phyloP scores from a whole-genome alignment of 129 eudicot genomes.

The Sambucus nigra region DNA sequence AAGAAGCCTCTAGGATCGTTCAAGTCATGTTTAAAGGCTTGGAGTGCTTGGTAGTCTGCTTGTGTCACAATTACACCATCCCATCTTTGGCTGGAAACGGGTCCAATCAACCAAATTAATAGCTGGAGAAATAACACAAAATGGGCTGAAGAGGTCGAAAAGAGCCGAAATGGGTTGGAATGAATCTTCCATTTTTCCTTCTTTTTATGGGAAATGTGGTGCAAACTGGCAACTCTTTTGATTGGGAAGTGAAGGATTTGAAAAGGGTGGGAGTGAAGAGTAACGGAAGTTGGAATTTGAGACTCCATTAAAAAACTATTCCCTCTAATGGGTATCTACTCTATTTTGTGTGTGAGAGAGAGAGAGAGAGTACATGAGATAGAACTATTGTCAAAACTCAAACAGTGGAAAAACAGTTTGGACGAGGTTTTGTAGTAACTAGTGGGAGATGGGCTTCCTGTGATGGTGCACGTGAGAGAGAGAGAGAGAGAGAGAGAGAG shows the following conservation, averaged over 20 bases:
- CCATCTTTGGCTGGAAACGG: conserved; percentile 48
- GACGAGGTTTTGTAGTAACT: conserved; percentile 28
- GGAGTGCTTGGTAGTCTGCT: conserved; percentile 60
- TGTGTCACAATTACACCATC: conserved; percentile 73
- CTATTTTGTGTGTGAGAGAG: conserved; percentile 1
- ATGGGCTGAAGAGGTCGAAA: neutral
- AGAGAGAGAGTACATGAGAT: neutral
- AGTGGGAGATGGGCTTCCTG: conserved; percentile 18
- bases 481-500: conserved; percentile 14
- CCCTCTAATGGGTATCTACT: conserved; percentile 5
- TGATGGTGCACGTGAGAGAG: conserved; percentile 28
- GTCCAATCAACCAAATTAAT: conserved; percentile 17
- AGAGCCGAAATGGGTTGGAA: conserved; percentile 8
- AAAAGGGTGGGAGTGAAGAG: conserved; percentile 7
- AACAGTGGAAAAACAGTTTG: conserved; percentile 14
- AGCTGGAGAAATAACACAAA: conserved; percentile 12
- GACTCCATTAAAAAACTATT: conserved; percentile 3
- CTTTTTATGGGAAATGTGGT: conserved; percentile 15
- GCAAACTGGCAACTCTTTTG: neutral
- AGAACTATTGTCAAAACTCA: conserved; percentile 2
- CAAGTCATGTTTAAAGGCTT: conserved; percentile 56
- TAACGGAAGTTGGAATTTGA: neutral
- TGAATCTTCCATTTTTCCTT: conserved; percentile 31
- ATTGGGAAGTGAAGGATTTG: conserved; percentile 11
- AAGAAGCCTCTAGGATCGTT: conserved; percentile 77